Evolutionary conservation across 352 stramenopile species (phyloP), one percentile per base, ranked within the genome.

Genomic region (Phytophthora fragariae): DNA sequence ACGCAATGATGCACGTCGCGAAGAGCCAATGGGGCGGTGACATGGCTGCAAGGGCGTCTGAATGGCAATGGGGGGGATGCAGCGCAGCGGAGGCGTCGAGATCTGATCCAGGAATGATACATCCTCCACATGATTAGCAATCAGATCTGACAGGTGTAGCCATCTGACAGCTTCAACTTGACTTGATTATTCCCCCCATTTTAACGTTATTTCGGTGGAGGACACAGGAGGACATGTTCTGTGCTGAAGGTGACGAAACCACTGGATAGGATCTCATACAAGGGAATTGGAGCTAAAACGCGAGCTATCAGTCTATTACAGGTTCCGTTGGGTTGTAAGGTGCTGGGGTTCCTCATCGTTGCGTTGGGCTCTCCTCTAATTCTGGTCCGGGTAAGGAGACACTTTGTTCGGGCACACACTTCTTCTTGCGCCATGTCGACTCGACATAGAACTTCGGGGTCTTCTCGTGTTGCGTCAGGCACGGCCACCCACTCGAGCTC

Each of bases 101-200:
- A 63, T 69, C 67, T 41, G 55, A 73, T 47, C 21, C 50, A 44
- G 21, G 47, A 72, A 66, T 71, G 33, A 57, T 17, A 72, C 57
- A 58, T 57, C 47, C n/a, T 21, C 39, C 29, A 24, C 24, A 29
- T 76, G 70, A 73, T 70, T 73, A 27, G 57, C 70, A 62, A 77
- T 67, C 65, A 12, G 21, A 65, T 74, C 47, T 74, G 70, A 62
- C 19, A 52, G 65, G 69, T 50, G 44, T 50, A 50, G 44, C 44
- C 44, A 50, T 50, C 15, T 50, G 44, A 50, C 44, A 21, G 19
- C 19, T 31, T 31, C 27, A 31, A 31, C 27, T 31, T 31, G 7
- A 31, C 4, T 31, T 31, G 29, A 31, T 8, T 31, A 31, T 8
- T 31, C 29, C 29, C 19, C 2, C 24, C 29, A 31, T 7, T 31